phyloP scores from a whole-genome alignment of 805 yeast species.

The Isabelozyma pseudorhagii region DNA sequence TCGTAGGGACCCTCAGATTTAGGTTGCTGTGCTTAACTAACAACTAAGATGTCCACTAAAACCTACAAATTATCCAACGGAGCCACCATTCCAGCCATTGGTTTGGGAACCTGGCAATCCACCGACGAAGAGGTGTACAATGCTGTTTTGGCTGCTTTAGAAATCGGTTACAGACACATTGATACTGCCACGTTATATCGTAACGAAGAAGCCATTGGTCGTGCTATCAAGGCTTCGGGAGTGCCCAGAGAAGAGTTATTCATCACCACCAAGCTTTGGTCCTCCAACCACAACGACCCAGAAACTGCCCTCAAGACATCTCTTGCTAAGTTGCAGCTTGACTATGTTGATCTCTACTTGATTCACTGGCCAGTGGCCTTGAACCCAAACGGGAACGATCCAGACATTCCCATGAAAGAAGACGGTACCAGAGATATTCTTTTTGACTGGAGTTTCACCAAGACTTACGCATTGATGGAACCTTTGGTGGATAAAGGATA shows the following conservation, averaged over 20 bases:
- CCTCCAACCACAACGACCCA: conserved; percentile 50
- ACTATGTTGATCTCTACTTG: conserved; percentile 74
- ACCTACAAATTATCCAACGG: conserved; percentile 4
- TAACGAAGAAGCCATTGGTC: conserved; percentile 65
- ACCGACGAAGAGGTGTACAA: conserved; percentile 45
- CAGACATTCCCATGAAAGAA: conserved; percentile 28
- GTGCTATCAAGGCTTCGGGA: conserved; percentile 51
- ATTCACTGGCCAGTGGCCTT: conserved; percentile 74
- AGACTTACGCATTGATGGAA: conserved; percentile 59
- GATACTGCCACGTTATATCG: conserved; percentile 72
- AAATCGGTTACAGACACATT: conserved; percentile 69
- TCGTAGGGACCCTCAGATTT: neutral
- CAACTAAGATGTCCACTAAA: neutral
- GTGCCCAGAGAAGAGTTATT: conserved; percentile 64
- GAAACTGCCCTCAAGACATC: conserved; percentile 55
- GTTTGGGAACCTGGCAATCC: conserved; percentile 30
- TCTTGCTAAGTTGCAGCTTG: conserved; percentile 60
- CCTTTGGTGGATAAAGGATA: conserved; percentile 51
- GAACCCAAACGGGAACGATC: conserved; percentile 35
- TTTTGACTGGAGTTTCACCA: conserved; percentile 38
- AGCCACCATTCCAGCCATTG: conserved; percentile 12
- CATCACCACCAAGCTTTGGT: conserved; percentile 70
- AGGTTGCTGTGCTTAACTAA: too few relatives aligned
- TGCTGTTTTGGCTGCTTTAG: conserved; percentile 56
- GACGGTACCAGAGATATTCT: conserved; percentile 34